phyloP scores from a whole-genome alignment of 352 stramenopile genomes.

The Globisporangium polare region DNA sequence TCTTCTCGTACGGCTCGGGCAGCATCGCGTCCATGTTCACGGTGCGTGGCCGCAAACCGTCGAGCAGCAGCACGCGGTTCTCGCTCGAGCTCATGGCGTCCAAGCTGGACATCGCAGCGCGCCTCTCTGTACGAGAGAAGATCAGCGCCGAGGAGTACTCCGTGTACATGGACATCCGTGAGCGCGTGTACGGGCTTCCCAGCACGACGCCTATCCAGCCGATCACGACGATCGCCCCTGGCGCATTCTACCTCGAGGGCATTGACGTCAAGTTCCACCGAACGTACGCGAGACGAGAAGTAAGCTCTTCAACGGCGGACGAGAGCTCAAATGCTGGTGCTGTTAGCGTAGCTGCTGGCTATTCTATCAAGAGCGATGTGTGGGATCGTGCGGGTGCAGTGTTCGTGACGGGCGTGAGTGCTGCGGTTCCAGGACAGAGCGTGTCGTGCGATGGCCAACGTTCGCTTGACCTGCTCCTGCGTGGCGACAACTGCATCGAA shows the following conservation, averaged over 20 bases:
- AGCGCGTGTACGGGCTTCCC: constrained; percentile 70
- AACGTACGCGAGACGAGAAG: constrained; percentile 73
- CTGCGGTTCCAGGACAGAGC: constrained; percentile 81
- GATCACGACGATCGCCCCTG: constrained; percentile 55
- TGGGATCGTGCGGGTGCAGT: constrained; percentile 54
- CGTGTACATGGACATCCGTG: constrained; percentile 88
- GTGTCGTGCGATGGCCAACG: constrained; percentile 65
- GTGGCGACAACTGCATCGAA: constrained; percentile 89
- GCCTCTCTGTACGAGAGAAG: constrained; percentile 79
- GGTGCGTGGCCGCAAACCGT: constrained; percentile 36
- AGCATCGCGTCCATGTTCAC: constrained; percentile 96
- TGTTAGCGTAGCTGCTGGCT: background rate
- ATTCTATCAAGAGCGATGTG: constrained; percentile 30
- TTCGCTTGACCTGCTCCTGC: constrained; percentile 87
- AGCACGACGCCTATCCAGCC: constrained; percentile 72
- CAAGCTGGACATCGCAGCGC: constrained; percentile 73
- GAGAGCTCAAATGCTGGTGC: constrained; percentile 32
- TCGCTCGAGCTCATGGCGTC: constrained; percentile 87
- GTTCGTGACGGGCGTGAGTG: constrained; percentile 91
- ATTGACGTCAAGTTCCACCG: constrained; percentile 89
- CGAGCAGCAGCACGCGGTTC: constrained; percentile 48
- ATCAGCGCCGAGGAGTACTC: constrained; percentile 89
- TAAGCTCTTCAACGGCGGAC: background rate
- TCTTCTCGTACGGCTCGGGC: constrained; percentile 98
- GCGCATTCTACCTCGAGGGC: constrained; percentile 90